phyloP scores from a whole-genome alignment of 2,329 filamentous ascomycete species.

The Alternaria solani region DNA sequence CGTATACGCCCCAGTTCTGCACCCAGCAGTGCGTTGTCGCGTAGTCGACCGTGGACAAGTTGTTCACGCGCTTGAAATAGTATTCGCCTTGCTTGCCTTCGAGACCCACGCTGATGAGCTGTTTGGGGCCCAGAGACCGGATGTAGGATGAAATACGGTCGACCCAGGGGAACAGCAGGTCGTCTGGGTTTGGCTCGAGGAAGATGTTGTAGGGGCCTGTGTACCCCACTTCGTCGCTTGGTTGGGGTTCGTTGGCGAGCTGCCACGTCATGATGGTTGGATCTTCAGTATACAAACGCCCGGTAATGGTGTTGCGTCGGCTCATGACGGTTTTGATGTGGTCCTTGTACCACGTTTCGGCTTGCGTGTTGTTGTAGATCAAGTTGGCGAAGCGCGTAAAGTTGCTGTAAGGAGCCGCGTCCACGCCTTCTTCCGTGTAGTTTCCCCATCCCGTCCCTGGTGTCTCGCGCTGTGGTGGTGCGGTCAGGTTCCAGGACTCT shows the following conservation, averaged over 20 bases:
- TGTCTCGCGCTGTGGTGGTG: slow-evolving; percentile 43
- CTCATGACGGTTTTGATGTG: slow-evolving; percentile 50
- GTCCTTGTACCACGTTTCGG: slow-evolving; percentile 49
- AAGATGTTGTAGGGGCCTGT: slow-evolving; percentile 39
- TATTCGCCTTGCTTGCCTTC: slow-evolving; percentile 53
- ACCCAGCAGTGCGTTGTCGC: slow-evolving; percentile 53
- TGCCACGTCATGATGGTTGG: slow-evolving; percentile 55
- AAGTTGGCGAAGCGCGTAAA: slow-evolving; percentile 44
- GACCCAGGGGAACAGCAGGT: slow-evolving; percentile 50
- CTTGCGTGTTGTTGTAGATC: slow-evolving; percentile 47
- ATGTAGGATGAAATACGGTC: slow-evolving; percentile 49
- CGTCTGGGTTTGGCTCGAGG: slow-evolving; percentile 38
- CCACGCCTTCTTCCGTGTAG: slow-evolving; percentile 46
- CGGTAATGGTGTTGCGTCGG: slow-evolving; percentile 50
- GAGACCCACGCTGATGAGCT: slow-evolving; percentile 51
- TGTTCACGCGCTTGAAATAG: slow-evolving; percentile 51
- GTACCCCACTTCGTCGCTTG: slow-evolving; percentile 34
- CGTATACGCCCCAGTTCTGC: slow-evolving; percentile 52
- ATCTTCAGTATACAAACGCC: slow-evolving; percentile 48
- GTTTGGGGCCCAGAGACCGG: slow-evolving; percentile 46
- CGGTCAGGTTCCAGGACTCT: slow-evolving; percentile 50
- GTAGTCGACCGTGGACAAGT: slow-evolving; percentile 49
- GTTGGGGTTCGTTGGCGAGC: slow-evolving; percentile 52
- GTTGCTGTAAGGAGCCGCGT: slow-evolving; percentile 43
- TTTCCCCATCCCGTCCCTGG: slow-evolving; percentile 52